Evolutionary conservation across 306 rosid genomes (phyloP), one percentile per base, ranked within the genome.

Genomic region (Albizia julibrissin): DNA sequence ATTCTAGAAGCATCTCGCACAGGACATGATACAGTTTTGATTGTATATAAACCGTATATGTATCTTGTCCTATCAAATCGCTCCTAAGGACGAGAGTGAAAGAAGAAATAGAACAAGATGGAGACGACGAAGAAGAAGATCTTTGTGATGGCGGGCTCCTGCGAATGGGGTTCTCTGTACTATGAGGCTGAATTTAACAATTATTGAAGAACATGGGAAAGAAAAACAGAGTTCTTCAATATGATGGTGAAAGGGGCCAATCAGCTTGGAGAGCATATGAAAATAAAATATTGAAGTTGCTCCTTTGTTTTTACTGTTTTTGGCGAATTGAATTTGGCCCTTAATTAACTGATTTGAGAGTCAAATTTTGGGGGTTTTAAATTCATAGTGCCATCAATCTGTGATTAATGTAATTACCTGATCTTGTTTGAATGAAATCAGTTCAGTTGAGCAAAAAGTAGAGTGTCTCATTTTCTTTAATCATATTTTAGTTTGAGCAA

Each of bases 381-480:
- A 58, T 76, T 70, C 21, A 6, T 42, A 70, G n/a, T 40, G 29
- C 27, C n/a, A 29, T 73, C 14, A 39, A 6, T 14, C 15, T 43
- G 52, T 78, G 15, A 39, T 10, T 10, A 21, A 47, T 76, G 87
- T 85, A 85, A 71, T 76, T 77, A 67, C 61, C 42, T 76, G 72
- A 65, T 54, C 72, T 77, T 54, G 37, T 85, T 52, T 26, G 37
- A 43, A 75, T 34, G 50, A 56, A 29, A 16, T 26, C 24, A 73
- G 70, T 67, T 72, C 24, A 66, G 79, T 77, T 33, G 71, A 52
- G 46, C 39, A 21, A 58, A 76, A 71, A 71, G 64, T 47, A 67
- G 66, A 58, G 43, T 62, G 33, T 40, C 72, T 27, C 43, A 19
- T 18, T 52, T 40, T 34, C 42, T 65, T 24, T 56, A 8, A n/a